phyloP scores from a whole-genome alignment of 1,284 basidiomycete genomes.

The Polyporus tsugae region DNA sequence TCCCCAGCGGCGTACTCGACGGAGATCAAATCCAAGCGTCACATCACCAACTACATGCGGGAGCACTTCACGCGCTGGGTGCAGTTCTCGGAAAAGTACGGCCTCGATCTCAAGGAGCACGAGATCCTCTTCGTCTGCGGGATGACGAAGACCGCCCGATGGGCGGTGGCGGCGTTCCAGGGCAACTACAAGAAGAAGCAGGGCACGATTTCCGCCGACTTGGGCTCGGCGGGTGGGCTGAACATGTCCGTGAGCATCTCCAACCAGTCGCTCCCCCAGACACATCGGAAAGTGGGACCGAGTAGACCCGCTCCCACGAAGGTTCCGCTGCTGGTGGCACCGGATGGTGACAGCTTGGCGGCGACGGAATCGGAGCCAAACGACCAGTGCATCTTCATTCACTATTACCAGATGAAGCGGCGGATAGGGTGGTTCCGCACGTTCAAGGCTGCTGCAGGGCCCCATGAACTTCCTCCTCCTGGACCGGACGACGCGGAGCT shows the following conservation, averaged over 20 bases:
- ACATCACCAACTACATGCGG: constrained; percentile 28
- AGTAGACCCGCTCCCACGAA: no score
- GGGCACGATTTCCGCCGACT: constrained; percentile 4
- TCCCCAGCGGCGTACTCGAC: constrained; percentile 11
- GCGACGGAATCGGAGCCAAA: not conserved
- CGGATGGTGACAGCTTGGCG: not conserved
- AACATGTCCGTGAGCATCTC: constrained; percentile 11
- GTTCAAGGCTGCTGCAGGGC: constrained; percentile 32
- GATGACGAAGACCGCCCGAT: constrained; percentile 35
- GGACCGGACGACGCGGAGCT: constrained; percentile 1
- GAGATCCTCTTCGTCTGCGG: constrained; percentile 38
- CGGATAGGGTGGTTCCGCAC: constrained; percentile 17
- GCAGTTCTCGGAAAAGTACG: constrained; percentile 25
- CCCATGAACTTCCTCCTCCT: constrained; percentile 20
- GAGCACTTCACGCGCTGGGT: constrained; percentile 34
- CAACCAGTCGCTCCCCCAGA: constrained; percentile 7
- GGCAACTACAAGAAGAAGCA: constrained; percentile 8
- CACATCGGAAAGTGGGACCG: constrained; percentile 8
- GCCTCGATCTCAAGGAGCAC: constrained; percentile 24
- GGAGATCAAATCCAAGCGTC: constrained; percentile 22
- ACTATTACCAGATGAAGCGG: constrained; percentile 37
- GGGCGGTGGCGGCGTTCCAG: constrained; percentile 30
- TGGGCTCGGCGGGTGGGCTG: constrained; percentile 2
- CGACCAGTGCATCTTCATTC: constrained; percentile 36
- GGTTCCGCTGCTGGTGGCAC: not conserved